A percentile compares a stretch with the other conserved stretches of the same genome.
Evolutionary conservation across 306 rosid genomes (phyloP).

Genomic region (Prunus kanzakura): DNA sequence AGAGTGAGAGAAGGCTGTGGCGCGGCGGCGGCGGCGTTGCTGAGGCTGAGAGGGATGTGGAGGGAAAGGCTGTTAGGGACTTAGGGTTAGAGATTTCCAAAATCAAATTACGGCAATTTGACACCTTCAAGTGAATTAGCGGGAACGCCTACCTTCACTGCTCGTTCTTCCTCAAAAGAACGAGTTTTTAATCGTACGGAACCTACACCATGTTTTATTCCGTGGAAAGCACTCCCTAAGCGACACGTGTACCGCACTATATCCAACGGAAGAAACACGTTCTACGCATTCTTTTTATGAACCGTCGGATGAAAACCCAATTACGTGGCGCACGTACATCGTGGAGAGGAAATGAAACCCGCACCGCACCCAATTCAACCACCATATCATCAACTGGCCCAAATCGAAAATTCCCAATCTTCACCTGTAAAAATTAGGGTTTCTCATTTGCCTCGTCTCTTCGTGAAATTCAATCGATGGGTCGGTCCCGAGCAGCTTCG

Average conservation of each 20-base stretch:
- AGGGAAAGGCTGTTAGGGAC: neutral
- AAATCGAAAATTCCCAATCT: constrained; percentile 4
- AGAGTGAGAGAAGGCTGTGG: neutral
- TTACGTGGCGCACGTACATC: neutral
- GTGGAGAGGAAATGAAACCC: neutral
- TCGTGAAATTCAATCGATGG: constrained; percentile 29
- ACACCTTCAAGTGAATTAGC: neutral
- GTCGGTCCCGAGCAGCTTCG: constrained; percentile 47
- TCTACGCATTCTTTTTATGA: neutral
- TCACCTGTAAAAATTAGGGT: neutral
- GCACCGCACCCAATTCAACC: neutral
- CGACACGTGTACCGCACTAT: neutral
- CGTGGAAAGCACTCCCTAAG: neutral
- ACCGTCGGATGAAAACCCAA: neutral
- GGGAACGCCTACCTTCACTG: too few relatives aligned
- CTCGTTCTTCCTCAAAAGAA: neutral
- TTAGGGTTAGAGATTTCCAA: constrained; percentile 2
- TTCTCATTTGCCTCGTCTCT: neutral
- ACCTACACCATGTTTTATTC: neutral
- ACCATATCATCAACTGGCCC: neutral
- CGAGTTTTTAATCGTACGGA: neutral
- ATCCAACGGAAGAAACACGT: neutral
- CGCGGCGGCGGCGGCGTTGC: neutral
- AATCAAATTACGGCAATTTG: neutral
- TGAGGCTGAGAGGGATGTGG: neutral